Percentiles rank a stretch among this genome's conserved stretches.
These are phyloP conservation scores for Alternaria burnsii DNA, from an alignment of 2,329 filamentous ascomycete species.

Conservation along the genomic window DNA sequence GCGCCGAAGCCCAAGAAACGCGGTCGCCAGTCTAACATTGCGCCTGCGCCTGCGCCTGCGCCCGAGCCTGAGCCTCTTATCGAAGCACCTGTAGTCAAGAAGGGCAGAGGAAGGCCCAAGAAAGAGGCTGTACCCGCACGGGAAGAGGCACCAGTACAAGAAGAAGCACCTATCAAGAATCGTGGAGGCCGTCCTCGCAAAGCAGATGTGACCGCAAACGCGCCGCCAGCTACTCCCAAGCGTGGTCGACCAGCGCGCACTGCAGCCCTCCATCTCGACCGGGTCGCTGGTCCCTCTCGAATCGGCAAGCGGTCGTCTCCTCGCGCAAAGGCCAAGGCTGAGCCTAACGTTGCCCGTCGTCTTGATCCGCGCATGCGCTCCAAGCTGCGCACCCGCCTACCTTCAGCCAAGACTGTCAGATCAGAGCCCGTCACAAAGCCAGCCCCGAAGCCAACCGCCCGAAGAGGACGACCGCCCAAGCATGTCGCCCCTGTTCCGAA, in stretches of 20 bases:
- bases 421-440: constrained; percentile 11
- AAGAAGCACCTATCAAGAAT: constrained; percentile 15
- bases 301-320: constrained; percentile 29
- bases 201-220: constrained; percentile 4
- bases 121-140: constrained; percentile 10
- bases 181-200: constrained; percentile 20
- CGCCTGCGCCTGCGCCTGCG: constrained; percentile 2
- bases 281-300: constrained; percentile 32
- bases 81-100: constrained; percentile 17
- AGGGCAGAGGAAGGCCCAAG: constrained; percentile 15
- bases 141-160: constrained; percentile 5
- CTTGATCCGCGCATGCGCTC: constrained; percentile 33
- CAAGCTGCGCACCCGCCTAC: constrained; percentile 29
- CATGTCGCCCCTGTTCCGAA: constrained; percentile 15
- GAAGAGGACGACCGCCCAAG: constrained; percentile 31
- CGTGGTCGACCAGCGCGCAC: constrained; percentile 27
- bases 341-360: constrained; percentile 15
- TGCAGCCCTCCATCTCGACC: constrained; percentile 20
- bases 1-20: constrained; percentile 21
- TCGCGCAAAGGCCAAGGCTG: constrained; percentile 16
- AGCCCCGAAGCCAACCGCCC: constrained; percentile 8
- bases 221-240: constrained; percentile 14
- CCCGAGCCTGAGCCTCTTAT: neutral
- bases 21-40: constrained; percentile 21
- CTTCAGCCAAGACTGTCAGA: constrained; percentile 18